Conservation (phyloP, 495 filamentous ascomycete species). For the Bacidia rubella region DNA sequence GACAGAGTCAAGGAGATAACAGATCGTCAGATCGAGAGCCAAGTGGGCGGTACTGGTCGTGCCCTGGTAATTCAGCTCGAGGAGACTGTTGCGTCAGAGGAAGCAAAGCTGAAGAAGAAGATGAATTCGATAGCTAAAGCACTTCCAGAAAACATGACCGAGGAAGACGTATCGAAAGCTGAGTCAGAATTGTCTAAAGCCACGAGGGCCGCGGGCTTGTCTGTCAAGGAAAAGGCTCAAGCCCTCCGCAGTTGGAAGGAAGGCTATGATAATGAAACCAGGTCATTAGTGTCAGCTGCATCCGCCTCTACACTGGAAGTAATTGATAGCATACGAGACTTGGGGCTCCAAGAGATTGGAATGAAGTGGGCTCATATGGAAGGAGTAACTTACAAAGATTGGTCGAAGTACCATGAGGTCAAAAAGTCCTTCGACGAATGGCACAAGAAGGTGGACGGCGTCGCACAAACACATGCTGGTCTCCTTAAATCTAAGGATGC, state of each 20-base stretch:
- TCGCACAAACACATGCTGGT: slow-evolving; percentile 58
- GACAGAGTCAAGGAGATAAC: slow-evolving; percentile 67
- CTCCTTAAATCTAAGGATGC: slow-evolving; percentile 56
- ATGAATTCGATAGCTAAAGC: slow-evolving; percentile 49
- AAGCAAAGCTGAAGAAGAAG: slow-evolving; percentile 49
- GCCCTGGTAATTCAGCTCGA: slow-evolving; percentile 56
- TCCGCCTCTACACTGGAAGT: slow-evolving; percentile 71
- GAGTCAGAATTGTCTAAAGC: slow-evolving; percentile 48
- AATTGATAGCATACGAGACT: slow-evolving; percentile 70
- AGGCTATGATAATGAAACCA: slow-evolving; percentile 55
- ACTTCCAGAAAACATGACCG: slow-evolving; percentile 38
- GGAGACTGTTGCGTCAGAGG: slow-evolving; percentile 44
- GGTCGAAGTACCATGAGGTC: slow-evolving; percentile 78
- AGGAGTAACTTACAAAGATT: slow-evolving; percentile 88
- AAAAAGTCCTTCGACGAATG: slow-evolving; percentile 75
- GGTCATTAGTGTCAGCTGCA: slow-evolving; percentile 54
- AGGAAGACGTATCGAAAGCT: slow-evolving; percentile 40
- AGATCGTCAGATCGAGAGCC: slow-evolving; percentile 50
- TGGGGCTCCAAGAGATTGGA: slow-evolving; percentile 87
- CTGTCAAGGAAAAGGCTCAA: slow-evolving; percentile 70
- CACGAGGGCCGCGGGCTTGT: slow-evolving; percentile 60
- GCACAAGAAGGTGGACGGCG: slow-evolving; percentile 61
- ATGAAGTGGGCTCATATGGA: slow-evolving; percentile 98
- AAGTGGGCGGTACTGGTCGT: slow-evolving; percentile 50
- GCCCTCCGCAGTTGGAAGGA: slow-evolving; percentile 66